phyloP scores from a whole-genome alignment of 345 rosid genomes.

The Dipteronia dyeriana region DNA sequence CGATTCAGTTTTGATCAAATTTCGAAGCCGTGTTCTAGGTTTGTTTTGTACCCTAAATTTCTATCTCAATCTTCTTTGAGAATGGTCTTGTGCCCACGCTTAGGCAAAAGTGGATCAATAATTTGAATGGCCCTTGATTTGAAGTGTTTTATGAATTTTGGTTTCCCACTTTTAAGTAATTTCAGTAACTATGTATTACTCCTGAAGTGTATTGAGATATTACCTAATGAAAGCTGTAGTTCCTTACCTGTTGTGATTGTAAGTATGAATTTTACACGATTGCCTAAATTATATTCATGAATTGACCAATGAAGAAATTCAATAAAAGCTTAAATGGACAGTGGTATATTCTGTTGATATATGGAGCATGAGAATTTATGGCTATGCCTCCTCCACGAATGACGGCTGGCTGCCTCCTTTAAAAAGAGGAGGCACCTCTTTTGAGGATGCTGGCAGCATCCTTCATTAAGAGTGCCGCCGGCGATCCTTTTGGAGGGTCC shows the following conservation, averaged over 20 bases:
- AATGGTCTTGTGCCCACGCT: neutral
- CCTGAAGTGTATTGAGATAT: neutral
- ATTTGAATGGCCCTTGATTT: neutral
- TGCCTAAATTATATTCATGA: neutral
- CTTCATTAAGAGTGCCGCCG: neutral
- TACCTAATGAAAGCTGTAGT: neutral
- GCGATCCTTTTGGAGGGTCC: neutral
- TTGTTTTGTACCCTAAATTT: neutral
- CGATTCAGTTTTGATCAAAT: neutral
- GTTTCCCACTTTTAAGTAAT: neutral
- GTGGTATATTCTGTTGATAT: neutral
- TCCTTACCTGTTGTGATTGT: neutral
- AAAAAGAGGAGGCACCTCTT: neutral
- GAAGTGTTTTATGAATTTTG: neutral
- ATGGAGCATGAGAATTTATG: neutral
- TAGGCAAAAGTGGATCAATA: neutral
- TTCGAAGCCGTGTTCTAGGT: neutral
- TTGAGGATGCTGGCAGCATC: neutral
- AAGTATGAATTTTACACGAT: neutral
- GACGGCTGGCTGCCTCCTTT: neutral
- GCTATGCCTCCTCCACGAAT: neutral
- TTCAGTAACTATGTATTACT: neutral
- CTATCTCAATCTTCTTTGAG: neutral
- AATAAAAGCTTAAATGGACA: neutral
- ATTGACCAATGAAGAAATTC: constrained; percentile 1